Percentiles rank a stretch among this genome's conserved stretches.
phyloP scores from a whole-genome alignment of 768 basidiomycete genomes.

The Tulasnella sp. region DNA sequence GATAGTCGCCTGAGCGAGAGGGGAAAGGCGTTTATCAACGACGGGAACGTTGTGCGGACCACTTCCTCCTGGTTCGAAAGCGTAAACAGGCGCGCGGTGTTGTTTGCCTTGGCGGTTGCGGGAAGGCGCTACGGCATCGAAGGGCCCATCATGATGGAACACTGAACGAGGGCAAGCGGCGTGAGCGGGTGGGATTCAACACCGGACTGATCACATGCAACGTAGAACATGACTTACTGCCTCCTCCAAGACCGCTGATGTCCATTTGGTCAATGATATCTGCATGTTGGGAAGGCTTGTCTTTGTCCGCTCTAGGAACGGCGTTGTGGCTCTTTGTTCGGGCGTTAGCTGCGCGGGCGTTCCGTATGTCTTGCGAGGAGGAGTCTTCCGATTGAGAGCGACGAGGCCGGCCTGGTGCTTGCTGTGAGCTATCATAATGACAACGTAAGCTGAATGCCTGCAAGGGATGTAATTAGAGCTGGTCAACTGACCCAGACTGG shows the following conservation, averaged over 20 bases:
- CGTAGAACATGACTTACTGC: constrained; percentile 52
- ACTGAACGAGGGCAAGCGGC: constrained; percentile 44
- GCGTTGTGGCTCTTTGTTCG: constrained; percentile 39
- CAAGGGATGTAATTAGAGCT: background rate
- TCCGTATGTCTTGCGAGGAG: constrained; percentile 37
- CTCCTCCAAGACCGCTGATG: constrained; percentile 69
- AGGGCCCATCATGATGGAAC: constrained; percentile 91
- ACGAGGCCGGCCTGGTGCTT: constrained; percentile 35
- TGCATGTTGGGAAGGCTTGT: constrained; percentile 72
- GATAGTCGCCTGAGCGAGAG: constrained; percentile 26
- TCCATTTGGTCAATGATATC: constrained; percentile 89
- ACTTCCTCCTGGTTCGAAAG: constrained; percentile 41
- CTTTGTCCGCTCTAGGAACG: constrained; percentile 46
- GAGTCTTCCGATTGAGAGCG: constrained; percentile 54
- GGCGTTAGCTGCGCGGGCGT: constrained; percentile 43
- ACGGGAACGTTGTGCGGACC: constrained; percentile 34
- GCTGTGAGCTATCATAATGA: constrained; percentile 31
- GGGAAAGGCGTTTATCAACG: constrained; percentile 35
- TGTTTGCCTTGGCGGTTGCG: constrained; percentile 68
- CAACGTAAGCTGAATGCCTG: background rate
- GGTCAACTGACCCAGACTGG: constrained; percentile 18
- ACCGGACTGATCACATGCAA: constrained; percentile 9
- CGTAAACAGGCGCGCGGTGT: constrained; percentile 71
- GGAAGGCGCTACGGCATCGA: constrained; percentile 87
- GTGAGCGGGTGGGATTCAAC: constrained; percentile 16